phyloP scores from a whole-genome alignment of 2,329 filamentous ascomycete genomes.

The Neopestalotiopsis sp. region DNA sequence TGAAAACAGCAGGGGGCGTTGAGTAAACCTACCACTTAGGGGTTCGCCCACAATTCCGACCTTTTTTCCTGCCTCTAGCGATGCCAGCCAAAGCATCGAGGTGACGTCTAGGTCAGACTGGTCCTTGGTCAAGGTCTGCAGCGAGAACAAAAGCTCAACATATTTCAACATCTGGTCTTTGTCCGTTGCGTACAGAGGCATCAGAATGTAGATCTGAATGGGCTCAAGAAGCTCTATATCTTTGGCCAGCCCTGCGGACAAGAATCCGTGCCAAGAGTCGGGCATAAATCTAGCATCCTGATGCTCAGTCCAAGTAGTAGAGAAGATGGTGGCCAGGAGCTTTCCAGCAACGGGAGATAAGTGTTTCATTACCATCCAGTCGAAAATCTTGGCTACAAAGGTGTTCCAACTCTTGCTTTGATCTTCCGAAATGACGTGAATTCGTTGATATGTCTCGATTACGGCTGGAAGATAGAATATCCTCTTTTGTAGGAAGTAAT shows the following conservation, averaged over 20 bases:
- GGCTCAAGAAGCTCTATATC: slow-evolving; percentile 62
- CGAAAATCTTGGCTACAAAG: slow-evolving; percentile 54
- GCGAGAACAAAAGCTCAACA: slow-evolving; percentile 61
- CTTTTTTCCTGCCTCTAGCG: slow-evolving; percentile 75
- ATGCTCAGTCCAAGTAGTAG: slow-evolving; percentile 45
- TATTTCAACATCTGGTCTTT: slow-evolving; percentile 59
- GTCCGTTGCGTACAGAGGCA: slow-evolving; percentile 66
- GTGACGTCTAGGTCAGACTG: slow-evolving; percentile 55
- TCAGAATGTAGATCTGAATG: slow-evolving; percentile 69
- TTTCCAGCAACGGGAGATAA: slow-evolving; percentile 66
- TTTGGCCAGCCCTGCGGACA: slow-evolving; percentile 54
- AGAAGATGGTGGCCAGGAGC: slow-evolving; percentile 63
- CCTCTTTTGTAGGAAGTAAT: slow-evolving; percentile 68
- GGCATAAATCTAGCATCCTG: slow-evolving; percentile 41
- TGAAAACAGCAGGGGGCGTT: slow-evolving; percentile 19
- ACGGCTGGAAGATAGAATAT: slow-evolving; percentile 57
- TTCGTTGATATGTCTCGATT: slow-evolving; percentile 45
- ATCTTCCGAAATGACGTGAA: slow-evolving; percentile 32
- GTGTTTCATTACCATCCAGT: slow-evolving; percentile 63
- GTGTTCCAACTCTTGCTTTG: slow-evolving; percentile 52
- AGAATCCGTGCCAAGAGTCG: slow-evolving; percentile 60
- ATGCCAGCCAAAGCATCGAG: slow-evolving; percentile 66
- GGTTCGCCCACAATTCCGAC: slow-evolving; percentile 73
- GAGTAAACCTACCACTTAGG: slow-evolving; percentile 42
- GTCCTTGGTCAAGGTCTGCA: slow-evolving; percentile 51